phyloP scores from a whole-genome alignment of 345 rosid species.

The Reutealis trisperma region DNA sequence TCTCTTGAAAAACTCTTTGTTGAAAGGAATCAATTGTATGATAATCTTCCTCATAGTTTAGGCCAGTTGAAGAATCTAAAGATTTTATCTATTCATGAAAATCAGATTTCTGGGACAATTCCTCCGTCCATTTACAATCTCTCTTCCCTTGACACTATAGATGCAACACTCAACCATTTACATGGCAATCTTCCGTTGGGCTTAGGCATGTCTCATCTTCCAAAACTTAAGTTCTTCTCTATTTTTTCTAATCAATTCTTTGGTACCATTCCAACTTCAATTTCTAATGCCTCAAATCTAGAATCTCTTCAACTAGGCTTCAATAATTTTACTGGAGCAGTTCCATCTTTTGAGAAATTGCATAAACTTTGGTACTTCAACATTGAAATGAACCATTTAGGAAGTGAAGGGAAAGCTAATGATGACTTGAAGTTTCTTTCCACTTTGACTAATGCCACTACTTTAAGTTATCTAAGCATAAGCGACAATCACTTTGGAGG shows the following conservation, averaged over 20 bases:
- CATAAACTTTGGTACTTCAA: not conserved
- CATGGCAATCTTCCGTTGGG: no score
- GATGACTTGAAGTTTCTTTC: no score
- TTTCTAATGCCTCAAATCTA: conserved; percentile 11
- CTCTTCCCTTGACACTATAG: no score
- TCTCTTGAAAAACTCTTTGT: conserved; percentile 5
- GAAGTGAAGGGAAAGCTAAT: not conserved
- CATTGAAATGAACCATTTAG: not conserved
- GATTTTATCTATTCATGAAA: not conserved
- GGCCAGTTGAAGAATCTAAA: conserved; percentile 1
- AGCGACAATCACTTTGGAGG: no score
- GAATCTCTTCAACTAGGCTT: not conserved
- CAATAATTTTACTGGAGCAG: not conserved
- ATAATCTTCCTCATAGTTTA: conserved; percentile 18
- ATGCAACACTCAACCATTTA: no score
- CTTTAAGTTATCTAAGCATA: no score
- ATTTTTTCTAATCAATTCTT: not conserved
- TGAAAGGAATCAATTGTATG: conserved; percentile 1
- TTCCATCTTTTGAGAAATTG: not conserved
- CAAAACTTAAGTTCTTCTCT: not conserved
- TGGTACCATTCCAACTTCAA: conserved; percentile 7
- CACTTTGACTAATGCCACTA: no score
- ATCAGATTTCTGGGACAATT: not conserved
- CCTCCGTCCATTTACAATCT: no score
- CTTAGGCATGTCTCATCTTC: no score